phyloP scores from a whole-genome alignment of 345 rosid genomes.

The Carallia brachiata region DNA sequence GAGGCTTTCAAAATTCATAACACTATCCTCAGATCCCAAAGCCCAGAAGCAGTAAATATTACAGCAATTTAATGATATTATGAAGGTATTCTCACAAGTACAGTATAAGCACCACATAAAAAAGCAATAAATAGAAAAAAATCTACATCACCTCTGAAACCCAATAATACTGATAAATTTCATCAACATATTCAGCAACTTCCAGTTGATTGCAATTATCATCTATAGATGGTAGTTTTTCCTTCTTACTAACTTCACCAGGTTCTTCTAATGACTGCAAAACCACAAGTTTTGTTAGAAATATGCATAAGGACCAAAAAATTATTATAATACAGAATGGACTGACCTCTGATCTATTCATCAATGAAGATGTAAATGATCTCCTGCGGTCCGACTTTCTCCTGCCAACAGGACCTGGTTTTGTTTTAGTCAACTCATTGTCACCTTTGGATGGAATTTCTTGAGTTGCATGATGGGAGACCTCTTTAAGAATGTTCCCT shows the following conservation, averaged over 20 bases:
- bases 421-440: slow-evolving; percentile 22
- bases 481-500: slow-evolving; percentile 29
- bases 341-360: slow-evolving; percentile 73
- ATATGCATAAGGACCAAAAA: slow-evolving; percentile 10
- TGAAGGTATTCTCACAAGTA: background rate
- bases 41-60: background rate
- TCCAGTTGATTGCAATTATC: slow-evolving; percentile 75
- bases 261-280: slow-evolving; percentile 54
- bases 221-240: slow-evolving; percentile 67
- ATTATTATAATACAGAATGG: slow-evolving; percentile 9
- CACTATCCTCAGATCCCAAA: too few species aligned
- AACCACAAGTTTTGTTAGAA: slow-evolving; percentile 19
- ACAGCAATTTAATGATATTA: background rate
- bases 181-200: slow-evolving; percentile 96
- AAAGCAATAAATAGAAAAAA: background rate
- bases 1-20: background rate
- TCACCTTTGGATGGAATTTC: slow-evolving; percentile 33
- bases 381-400: slow-evolving; percentile 72
- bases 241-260: slow-evolving; percentile 40
- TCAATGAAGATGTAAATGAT: slow-evolving; percentile 78
- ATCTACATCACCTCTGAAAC: slow-evolving; percentile 59
- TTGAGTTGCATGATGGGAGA: slow-evolving; percentile 36
- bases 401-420: slow-evolving; percentile 31
- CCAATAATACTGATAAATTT: slow-evolving; percentile 91
- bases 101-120: slow-evolving; percentile 4